Evolutionary conservation across 2,329 filamentous ascomycete genomes (phyloP).

Genomic region (Penicillium capsulatum): DNA sequence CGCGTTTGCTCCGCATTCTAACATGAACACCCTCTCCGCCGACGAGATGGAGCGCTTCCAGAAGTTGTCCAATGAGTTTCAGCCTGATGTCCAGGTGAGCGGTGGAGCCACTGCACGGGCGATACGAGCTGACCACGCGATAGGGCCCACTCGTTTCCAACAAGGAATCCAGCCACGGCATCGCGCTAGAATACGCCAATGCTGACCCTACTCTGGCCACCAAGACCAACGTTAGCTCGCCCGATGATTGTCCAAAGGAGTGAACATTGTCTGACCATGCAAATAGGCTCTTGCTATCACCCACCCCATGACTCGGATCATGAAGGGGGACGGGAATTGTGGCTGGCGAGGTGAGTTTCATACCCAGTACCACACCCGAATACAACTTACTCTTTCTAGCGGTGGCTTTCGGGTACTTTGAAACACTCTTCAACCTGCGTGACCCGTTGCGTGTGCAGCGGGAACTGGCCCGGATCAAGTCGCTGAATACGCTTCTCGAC

Average conservation of each 20-base stretch:
- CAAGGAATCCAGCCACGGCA: constrained; percentile 69
- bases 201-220: constrained; percentile 79
- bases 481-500: constrained; percentile 66
- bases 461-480: constrained; percentile 68
- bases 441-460: constrained; percentile 62
- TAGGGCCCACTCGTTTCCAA: constrained; percentile 81
- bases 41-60: constrained; percentile 60
- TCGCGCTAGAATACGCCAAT: constrained; percentile 81
- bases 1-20: constrained; percentile 10
- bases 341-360: constrained; percentile 81
- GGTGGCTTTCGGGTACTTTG: constrained; percentile 89
- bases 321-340: constrained; percentile 92
- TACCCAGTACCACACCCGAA: not conserved
- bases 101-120: not conserved
- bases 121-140: constrained; percentile 5
- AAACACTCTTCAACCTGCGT: constrained; percentile 68
- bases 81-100: constrained; percentile 53
- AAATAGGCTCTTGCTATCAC: constrained; percentile 70
- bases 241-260: not conserved
- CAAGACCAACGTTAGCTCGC: constrained; percentile 70
- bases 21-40: constrained; percentile 30
- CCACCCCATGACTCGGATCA: constrained; percentile 81
- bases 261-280: not conserved
- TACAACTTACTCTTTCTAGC: constrained; percentile 51
- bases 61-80: constrained; percentile 58